A percentile compares a stretch with the other conserved stretches of the same genome.
phyloP scores from a whole-genome alignment of 2,329 filamentous ascomycete species.

The Phialophora macrospora region DNA sequence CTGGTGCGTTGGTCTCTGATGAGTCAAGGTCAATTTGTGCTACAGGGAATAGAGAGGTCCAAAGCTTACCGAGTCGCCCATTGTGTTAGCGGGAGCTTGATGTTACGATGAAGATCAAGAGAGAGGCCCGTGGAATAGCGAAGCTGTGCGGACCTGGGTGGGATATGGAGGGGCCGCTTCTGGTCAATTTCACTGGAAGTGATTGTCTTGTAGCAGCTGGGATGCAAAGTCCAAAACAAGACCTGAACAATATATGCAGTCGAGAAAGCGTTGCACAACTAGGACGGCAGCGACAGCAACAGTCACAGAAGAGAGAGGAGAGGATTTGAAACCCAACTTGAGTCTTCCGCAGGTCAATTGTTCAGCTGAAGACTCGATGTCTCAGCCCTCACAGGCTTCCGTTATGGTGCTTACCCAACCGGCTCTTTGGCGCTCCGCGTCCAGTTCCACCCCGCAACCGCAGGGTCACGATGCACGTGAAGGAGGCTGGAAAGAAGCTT shows the following conservation, averaged over 20 bases:
- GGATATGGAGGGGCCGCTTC: background rate
- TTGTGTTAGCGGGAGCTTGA: constrained; percentile 5
- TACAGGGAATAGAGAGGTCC: too few species aligned
- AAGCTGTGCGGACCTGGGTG: background rate
- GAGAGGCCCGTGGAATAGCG: background rate
- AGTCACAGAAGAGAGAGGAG: background rate
- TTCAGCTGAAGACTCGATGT: constrained; percentile 18
- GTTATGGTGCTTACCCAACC: constrained; percentile 16
- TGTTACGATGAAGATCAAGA: background rate
- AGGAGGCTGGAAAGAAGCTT: constrained; percentile 18
- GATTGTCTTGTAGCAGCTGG: background rate
- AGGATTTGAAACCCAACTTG: constrained; percentile 18
- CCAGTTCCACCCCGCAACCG: constrained; percentile 17
- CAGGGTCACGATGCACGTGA: constrained; percentile 2
- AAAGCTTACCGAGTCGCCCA: constrained; percentile 32
- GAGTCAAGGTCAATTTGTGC: constrained; percentile 17
- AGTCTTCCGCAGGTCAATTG: constrained; percentile 16
- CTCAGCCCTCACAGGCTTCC: constrained; percentile 11
- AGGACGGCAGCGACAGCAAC: background rate
- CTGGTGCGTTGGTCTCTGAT: constrained; percentile 40
- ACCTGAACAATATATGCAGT: constrained; percentile 16
- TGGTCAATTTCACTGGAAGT: background rate
- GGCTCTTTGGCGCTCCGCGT: constrained; percentile 13
- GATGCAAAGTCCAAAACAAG: constrained; percentile 3
- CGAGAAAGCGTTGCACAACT: background rate